Evolutionary conservation across 2,329 filamentous ascomycete genomes (phyloP), one percentile per base, ranked within the genome.

Genomic region (Cytospora piceae): DNA sequence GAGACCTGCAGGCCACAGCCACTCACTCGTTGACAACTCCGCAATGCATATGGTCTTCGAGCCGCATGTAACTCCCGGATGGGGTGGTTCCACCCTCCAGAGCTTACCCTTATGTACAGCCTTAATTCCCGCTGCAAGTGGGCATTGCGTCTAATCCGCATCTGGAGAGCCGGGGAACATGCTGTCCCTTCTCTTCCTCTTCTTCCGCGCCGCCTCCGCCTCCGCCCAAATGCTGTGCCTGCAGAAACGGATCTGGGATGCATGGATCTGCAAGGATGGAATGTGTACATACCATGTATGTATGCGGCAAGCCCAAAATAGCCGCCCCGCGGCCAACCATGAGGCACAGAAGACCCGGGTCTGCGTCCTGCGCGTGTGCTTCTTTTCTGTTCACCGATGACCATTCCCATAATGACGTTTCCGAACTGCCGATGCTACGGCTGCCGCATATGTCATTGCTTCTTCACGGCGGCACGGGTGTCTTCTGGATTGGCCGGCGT

Each of bases 241-340:
- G 46, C 46, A 49, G n/a, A 24, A 24, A 24, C n/a, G 46, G 46
- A 24, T 49, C 46, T 49, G 46, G n/a, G n/a, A 20, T 42, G 32
- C 32, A 34, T 34, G 32, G 7, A 34, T 12, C 7, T 34, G 11
- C 32, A 34, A 9, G 51, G 46, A 27, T 62, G 49, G 60, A 27
- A 27, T 51, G 55, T 11, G 22, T 24, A 49, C 37, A 39, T 39
- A 15, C 8, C 8, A n/a, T 42, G 15, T 3, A 42, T n/a, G 15
- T 17, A n/a, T 42, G 24, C 22, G 51, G 22, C 42, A n/a, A 29
- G 27, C 61, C 39, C 34, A 56, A 65, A 65, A 65, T 65, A 65
- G 63, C 56, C 42, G 20, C 29, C 17, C 20, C 14, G 49, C 63
- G 58, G 63, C 63, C 63, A 65, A 56, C 58, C 58, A 62, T 59